Percentiles rank a stretch among this genome's conserved stretches.
These are phyloP conservation scores for Cystobasidium pallidum DNA, from an alignment of 1,284 basidiomycete genomes.

Conservation along the genomic window DNA sequence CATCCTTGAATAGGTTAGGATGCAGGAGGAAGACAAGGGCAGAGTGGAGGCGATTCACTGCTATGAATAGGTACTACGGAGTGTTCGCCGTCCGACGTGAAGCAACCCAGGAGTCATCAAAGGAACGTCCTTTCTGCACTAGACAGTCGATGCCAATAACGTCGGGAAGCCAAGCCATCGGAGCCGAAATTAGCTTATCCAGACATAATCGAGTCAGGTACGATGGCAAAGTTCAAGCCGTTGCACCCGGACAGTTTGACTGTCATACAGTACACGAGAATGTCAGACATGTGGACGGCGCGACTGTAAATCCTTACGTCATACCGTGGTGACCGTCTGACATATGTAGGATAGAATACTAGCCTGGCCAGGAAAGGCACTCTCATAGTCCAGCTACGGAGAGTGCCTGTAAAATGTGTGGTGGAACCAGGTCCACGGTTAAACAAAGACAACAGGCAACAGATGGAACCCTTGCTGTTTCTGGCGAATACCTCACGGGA, in stretches of 20 bases:
- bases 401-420: background rate
- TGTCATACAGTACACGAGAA: background rate
- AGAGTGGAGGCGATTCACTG: too few relatives aligned
- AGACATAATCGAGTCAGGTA: too few relatives aligned
- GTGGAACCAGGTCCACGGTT: too few relatives aligned
- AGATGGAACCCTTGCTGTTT: background rate
- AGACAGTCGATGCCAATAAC: background rate
- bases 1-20: too few relatives aligned
- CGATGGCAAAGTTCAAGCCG: background rate
- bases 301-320: background rate
- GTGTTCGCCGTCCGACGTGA: too few relatives aligned
- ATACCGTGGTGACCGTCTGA: background rate
- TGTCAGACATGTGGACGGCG: background rate
- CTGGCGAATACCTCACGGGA: background rate
- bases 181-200: background rate
- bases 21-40: too few relatives aligned
- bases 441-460: background rate
- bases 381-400: background rate
- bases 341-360: background rate
- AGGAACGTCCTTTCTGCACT: background rate
- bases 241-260: background rate
- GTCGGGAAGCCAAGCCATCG: background rate
- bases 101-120: too few relatives aligned
- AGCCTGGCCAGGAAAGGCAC: background rate
- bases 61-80: too few relatives aligned